Percentiles rank a stretch among this genome's conserved stretches.
Evolutionary conservation across 768 basidiomycete species (phyloP).

Genomic region (Phlegmacium glaucopus): DNA sequence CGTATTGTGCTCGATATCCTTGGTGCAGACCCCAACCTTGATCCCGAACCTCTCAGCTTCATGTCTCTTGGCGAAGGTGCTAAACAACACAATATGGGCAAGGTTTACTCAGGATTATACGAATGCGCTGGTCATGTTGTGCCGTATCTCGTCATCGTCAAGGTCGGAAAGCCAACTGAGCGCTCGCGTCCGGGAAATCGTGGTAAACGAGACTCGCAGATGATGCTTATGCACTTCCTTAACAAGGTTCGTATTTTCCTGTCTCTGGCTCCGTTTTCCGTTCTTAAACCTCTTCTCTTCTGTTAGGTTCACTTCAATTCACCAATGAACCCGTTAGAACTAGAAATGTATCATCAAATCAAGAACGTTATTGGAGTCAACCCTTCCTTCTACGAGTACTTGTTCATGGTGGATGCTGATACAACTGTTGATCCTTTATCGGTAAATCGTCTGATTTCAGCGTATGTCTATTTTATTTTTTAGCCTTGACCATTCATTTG

Average conservation of each 20-base stretch:
- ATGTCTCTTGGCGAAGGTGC: constrained; percentile 90
- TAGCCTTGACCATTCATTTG: constrained; percentile 1
- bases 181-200: constrained; percentile 92
- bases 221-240: constrained; percentile 94
- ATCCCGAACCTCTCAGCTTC: constrained; percentile 95
- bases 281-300: constrained; percentile 1
- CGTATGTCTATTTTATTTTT: constrained; percentile 50
- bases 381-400: constrained; percentile 95
- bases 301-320: constrained; percentile 90
- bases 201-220: constrained; percentile 97
- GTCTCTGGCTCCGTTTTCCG: background rate
- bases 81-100: constrained; percentile 97
- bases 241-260: constrained; percentile 66
- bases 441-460: constrained; percentile 87
- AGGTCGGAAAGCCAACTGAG: constrained; percentile 95
- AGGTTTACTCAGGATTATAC: constrained; percentile 94
- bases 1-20: constrained; percentile 96
- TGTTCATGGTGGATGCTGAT: constrained; percentile 93
- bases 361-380: constrained; percentile 99
- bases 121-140: constrained; percentile 95
- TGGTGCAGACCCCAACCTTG: constrained; percentile 87
- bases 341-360: constrained; percentile 99
- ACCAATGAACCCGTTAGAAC: constrained; percentile 93
- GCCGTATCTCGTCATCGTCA: constrained; percentile 89
- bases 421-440: constrained; percentile 89